Conservation (phyloP, 140 eudicot species). For the Stevia rebaudiana region DNA sequence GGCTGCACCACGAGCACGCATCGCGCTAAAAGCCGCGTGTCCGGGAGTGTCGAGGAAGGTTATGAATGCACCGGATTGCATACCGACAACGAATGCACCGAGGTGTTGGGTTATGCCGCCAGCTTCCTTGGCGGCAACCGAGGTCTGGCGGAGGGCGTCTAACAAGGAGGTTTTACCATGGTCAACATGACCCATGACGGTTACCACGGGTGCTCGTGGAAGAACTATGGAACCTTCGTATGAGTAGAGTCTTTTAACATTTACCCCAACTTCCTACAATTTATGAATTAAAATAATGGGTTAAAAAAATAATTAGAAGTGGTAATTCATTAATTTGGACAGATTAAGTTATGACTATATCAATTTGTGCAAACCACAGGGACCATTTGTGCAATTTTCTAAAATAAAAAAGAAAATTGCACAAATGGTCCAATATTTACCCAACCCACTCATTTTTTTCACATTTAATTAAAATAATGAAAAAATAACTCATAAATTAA, state of each 20-base stretch:
- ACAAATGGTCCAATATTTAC: too few relatives aligned
- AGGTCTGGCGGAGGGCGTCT: slow-evolving; percentile 85
- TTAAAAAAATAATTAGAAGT: background rate
- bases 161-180: slow-evolving; percentile 90
- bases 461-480: background rate
- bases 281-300: background rate
- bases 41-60: slow-evolving; percentile 92
- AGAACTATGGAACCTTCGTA: slow-evolving; percentile 49
- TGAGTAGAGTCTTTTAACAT: slow-evolving; percentile 54
- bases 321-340: too few relatives aligned
- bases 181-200: slow-evolving; percentile 98
- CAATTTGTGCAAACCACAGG: too few relatives aligned
- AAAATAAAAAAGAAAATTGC: too few relatives aligned
- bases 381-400: too few relatives aligned
- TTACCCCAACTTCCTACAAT: slow-evolving; percentile 75
- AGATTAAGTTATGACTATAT: too few relatives aligned
- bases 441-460: background rate
- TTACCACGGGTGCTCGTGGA: slow-evolving; percentile 83
- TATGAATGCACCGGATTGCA: slow-evolving; percentile 66
- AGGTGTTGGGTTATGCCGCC: slow-evolving; percentile 95
- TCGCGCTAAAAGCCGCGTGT: slow-evolving; percentile 83
- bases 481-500: background rate
- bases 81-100: slow-evolving; percentile 82
- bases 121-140: slow-evolving; percentile 86
- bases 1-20: slow-evolving; percentile 86